Conservation (phyloP, 768 basidiomycete genomes). For the Calocera cornea region DNA sequence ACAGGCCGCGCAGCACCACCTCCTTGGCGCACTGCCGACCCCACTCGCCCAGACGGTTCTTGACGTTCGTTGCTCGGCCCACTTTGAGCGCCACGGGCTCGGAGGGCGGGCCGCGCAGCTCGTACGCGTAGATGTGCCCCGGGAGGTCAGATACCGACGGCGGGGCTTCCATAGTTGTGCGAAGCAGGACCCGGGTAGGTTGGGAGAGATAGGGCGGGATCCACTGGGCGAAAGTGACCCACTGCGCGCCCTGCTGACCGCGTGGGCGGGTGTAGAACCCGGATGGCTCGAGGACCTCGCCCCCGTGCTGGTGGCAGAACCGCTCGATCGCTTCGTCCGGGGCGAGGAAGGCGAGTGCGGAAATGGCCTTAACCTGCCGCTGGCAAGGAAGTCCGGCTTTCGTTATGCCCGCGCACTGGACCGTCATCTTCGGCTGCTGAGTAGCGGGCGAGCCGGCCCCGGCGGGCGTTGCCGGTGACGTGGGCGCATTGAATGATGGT, state of each 20-base stretch:
- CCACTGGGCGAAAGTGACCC: constrained; percentile 56
- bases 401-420: constrained; percentile 54
- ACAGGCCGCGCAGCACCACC: constrained; percentile 59
- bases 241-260: constrained; percentile 29
- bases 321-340: constrained; percentile 24
- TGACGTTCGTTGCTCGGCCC: constrained; percentile 60
- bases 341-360: constrained; percentile 16
- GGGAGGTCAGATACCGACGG: constrained; percentile 43
- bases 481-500: not conserved
- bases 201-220: constrained; percentile 50
- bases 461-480: not conserved
- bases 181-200: constrained; percentile 46
- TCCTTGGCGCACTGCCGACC: constrained; percentile 68
- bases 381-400: constrained; percentile 49
- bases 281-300: constrained; percentile 36
- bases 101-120: constrained; percentile 48
- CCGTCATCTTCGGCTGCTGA: not conserved
- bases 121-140: constrained; percentile 74
- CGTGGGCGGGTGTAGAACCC: constrained; percentile 41
- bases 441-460: not conserved
- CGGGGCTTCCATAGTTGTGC: constrained; percentile 40
- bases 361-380: constrained; percentile 40
- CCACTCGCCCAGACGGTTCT: constrained; percentile 66
- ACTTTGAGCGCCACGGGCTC: constrained; percentile 56
- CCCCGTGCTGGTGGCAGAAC: constrained; percentile 55